A percentile compares a stretch with the other conserved stretches of the same genome.
Conservation (phyloP, 441 rosid species). For the Populus hybrid region DNA sequence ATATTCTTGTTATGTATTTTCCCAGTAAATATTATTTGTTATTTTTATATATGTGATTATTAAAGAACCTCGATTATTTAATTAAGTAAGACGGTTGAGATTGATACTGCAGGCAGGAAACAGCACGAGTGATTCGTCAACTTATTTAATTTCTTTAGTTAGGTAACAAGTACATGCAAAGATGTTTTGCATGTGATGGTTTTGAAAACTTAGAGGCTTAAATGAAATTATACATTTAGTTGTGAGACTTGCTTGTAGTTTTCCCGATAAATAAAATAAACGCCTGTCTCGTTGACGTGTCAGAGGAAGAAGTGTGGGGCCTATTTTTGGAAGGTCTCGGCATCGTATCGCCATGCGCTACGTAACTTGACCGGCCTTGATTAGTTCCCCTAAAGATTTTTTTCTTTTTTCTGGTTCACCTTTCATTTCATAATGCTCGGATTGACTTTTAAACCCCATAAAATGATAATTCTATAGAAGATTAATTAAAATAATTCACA, state of each 20-base stretch:
- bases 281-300: conserved; percentile 19
- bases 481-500: too few species aligned
- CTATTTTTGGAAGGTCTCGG: not conserved
- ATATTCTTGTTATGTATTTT: too few species aligned
- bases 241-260: not conserved
- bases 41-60: too few species aligned
- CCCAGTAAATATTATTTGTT: too few species aligned
- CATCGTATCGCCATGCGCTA: conserved; percentile 30
- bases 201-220: not conserved
- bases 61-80: too few species aligned
- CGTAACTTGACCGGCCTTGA: conserved; percentile 2
- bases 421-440: not conserved
- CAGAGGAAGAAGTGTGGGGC: not conserved
- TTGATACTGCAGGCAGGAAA: too few species aligned
- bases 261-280: not conserved
- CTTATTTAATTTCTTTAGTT: not conserved
- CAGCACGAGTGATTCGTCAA: too few species aligned
- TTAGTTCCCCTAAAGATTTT: not conserved
- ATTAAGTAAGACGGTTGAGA: too few species aligned
- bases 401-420: not conserved
- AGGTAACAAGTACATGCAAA: too few species aligned
- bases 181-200: not conserved
- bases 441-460: not conserved
- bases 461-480: too few species aligned
- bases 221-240: not conserved